A percentile compares a stretch with the other conserved stretches of the same genome.
Evolutionary conservation across 1,284 basidiomycete genomes (phyloP).

Genomic region (Neolentinus lepideus): DNA sequence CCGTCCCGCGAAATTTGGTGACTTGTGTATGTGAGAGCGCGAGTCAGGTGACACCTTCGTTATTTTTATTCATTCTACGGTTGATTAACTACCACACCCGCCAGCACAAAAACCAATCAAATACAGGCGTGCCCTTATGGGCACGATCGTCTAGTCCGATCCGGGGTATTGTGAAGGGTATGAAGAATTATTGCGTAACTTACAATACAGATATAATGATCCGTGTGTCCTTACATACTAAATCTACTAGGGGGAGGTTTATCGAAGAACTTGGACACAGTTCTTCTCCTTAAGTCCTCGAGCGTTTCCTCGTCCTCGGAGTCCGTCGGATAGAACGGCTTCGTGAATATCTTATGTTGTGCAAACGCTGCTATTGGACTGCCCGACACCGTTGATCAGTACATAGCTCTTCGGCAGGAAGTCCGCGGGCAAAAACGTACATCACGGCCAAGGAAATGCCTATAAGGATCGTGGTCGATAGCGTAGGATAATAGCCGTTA

Average conservation of each 20-base stretch:
- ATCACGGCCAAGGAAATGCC: slow-evolving; percentile 16
- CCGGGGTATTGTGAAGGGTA: no score
- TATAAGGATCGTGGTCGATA: slow-evolving; percentile 15
- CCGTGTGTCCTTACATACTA: background rate
- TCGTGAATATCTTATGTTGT: slow-evolving; percentile 23
- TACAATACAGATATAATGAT: background rate
- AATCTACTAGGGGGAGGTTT: background rate
- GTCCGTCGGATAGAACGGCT: background rate
- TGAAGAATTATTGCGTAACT: no score
- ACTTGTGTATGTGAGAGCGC: no score
- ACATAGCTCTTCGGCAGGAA: background rate
- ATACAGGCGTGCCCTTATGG: no score
- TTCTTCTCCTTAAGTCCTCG: background rate
- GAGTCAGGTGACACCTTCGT: no score
- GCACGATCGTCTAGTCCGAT: no score
- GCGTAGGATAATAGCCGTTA: slow-evolving; percentile 14
- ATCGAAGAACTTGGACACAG: background rate
- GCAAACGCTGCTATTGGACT: slow-evolving; percentile 20
- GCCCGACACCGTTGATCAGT: background rate
- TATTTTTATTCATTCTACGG: no score
- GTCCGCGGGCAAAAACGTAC: slow-evolving; percentile 9
- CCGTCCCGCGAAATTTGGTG: no score
- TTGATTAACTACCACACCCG: no score
- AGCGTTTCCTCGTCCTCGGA: background rate
- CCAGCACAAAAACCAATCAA: no score